Evolutionary conservation across 2,329 filamentous ascomycete genomes (phyloP).

Genomic region (Dactylellina parvicollis): DNA sequence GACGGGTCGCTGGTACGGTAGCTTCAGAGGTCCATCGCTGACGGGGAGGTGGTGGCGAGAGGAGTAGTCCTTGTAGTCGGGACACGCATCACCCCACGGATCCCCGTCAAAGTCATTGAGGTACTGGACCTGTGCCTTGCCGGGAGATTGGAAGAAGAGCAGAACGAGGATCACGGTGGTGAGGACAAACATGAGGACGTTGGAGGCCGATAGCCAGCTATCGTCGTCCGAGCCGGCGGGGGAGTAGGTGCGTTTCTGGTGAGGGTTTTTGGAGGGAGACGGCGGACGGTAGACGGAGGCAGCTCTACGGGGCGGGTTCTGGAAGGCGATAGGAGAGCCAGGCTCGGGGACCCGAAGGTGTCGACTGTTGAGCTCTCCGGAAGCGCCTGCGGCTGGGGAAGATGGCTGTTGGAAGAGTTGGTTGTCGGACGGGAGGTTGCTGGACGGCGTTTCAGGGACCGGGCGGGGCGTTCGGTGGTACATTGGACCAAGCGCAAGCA

Average conservation of each 20-base stretch:
- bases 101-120: slow-evolving; percentile 54
- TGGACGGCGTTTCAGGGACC: slow-evolving; percentile 44
- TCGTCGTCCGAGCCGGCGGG: slow-evolving; percentile 13
- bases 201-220: slow-evolving; percentile 42
- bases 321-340: slow-evolving; percentile 36
- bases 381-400: not conserved
- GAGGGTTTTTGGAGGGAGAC: slow-evolving; percentile 37
- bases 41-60: slow-evolving; percentile 73
- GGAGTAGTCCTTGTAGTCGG: slow-evolving; percentile 73
- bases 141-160: slow-evolving; percentile 47
- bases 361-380: slow-evolving; percentile 6
- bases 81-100: slow-evolving; percentile 66
- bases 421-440: slow-evolving; percentile 42
- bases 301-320: slow-evolving; percentile 27
- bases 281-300: slow-evolving; percentile 44
- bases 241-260: slow-evolving; percentile 38
- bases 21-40: slow-evolving; percentile 78
- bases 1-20: slow-evolving; percentile 88
- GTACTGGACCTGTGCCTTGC: slow-evolving; percentile 23
- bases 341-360: slow-evolving; percentile 37
- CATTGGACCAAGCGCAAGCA: slow-evolving; percentile 15
- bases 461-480: slow-evolving; percentile 53
- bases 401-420: slow-evolving; percentile 43
- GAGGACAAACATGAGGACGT: slow-evolving; percentile 45
- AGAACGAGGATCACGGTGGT: slow-evolving; percentile 32